Evolutionary conservation across 345 rosid species (phyloP).

Genomic region (Angophora floribunda): DNA sequence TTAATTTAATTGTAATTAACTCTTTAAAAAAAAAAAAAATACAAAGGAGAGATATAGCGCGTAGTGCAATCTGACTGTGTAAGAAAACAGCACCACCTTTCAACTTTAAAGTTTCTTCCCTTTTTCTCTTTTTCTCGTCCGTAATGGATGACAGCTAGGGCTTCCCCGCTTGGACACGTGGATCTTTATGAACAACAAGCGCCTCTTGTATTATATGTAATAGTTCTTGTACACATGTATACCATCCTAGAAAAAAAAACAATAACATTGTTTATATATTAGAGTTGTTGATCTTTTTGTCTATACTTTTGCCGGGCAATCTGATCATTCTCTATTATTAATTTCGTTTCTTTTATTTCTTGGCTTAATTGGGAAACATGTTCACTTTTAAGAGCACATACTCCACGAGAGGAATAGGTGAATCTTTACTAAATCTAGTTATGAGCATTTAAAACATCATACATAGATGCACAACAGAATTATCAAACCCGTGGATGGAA

Average conservation of each 20-base stretch:
- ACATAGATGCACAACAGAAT: background rate
- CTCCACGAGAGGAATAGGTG: accelerated
- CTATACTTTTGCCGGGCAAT: background rate
- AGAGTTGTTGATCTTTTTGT: background rate
- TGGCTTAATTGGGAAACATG: background rate
- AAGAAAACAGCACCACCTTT: background rate
- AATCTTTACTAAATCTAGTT: background rate
- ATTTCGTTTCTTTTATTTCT: background rate
- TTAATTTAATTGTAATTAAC: background rate
- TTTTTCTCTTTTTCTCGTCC: background rate
- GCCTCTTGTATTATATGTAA: background rate
- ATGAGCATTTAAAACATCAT: background rate
- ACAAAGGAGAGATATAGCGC: background rate
- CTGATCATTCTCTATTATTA: background rate
- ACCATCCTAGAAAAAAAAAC: background rate
- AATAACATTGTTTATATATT: background rate
- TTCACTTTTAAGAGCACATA: background rate
- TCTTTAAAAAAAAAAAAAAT: background rate
- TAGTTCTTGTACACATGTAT: background rate
- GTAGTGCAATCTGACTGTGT: background rate
- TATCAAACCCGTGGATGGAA: background rate
- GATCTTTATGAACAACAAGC: background rate
- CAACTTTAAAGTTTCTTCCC: background rate
- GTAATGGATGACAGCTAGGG: background rate
- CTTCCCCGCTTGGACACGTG: background rate